These are phyloP conservation scores for Dendrobium huoshanense DNA, from an alignment of 106 monocot genomes.

Conservation along the genomic window DNA sequence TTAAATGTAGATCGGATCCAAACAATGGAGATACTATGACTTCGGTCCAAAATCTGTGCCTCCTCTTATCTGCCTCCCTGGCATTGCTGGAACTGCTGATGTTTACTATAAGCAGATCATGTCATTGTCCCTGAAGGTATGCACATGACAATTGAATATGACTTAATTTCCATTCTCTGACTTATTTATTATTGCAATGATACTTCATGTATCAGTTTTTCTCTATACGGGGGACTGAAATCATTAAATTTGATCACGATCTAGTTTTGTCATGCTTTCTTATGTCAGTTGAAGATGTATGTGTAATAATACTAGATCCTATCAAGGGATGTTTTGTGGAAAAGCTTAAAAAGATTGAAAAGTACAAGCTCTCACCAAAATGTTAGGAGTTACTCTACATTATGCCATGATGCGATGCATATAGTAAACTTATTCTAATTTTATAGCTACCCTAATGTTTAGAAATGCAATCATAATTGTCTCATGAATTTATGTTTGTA, in stretches of 20 bases:
- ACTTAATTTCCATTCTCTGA: background rate
- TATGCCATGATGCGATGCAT: background rate
- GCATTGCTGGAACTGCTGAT: conserved; percentile 95
- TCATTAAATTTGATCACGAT: background rate
- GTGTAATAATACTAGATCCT: too few species aligned
- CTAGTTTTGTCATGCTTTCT: too few species aligned
- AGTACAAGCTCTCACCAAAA: too few species aligned
- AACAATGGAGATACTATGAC: conserved; percentile 95
- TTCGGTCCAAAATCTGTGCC: conserved; percentile 89
- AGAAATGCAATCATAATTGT: background rate
- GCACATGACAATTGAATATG: background rate
- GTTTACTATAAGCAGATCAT: conserved; percentile 99
- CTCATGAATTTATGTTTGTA: background rate
- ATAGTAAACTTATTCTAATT: background rate
- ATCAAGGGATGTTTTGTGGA: too few species aligned
- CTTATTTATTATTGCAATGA: background rate
- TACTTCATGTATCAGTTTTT: background rate
- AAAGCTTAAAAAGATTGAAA: too few species aligned
- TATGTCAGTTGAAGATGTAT: too few species aligned
- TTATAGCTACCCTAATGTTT: background rate
- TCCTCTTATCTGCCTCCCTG: conserved; percentile 87
- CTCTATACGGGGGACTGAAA: background rate
- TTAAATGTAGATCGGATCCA: conserved; percentile 60
- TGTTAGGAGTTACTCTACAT: background rate
- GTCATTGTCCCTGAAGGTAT: conserved; percentile 79